Evolutionary conservation across 2,329 filamentous ascomycete species (phyloP).

Genomic region (Pochonia chlamydosporia): DNA sequence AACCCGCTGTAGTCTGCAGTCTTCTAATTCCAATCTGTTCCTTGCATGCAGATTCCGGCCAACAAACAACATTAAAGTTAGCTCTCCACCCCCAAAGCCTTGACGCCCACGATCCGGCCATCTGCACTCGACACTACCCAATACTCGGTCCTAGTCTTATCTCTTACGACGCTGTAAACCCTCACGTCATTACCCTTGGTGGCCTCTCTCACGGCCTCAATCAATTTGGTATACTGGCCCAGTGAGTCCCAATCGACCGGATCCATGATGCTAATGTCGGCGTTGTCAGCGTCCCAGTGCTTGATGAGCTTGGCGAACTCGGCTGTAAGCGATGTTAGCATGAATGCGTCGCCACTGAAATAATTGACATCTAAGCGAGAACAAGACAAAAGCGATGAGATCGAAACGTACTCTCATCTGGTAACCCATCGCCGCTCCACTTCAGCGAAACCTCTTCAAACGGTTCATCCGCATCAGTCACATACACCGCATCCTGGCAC

Average conservation of each 20-base stretch:
- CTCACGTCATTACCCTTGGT: conserved; percentile 61
- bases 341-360: background rate
- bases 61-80: too few relatives aligned
- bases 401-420: conserved; percentile 51
- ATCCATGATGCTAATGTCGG: conserved; percentile 59
- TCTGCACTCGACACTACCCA: conserved; percentile 66
- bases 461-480: conserved; percentile 79
- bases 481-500: conserved; percentile 56
- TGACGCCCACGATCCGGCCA: conserved; percentile 66
- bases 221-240: conserved; percentile 62
- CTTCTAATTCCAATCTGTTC: too few relatives aligned
- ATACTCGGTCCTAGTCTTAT: conserved; percentile 65
- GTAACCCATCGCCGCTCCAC: conserved; percentile 49
- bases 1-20: too few relatives aligned
- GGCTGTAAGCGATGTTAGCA: conserved; percentile 36
- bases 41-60: too few relatives aligned
- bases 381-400: background rate
- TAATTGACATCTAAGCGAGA: background rate
- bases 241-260: conserved; percentile 67
- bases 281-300: conserved; percentile 45
- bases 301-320: conserved; percentile 65
- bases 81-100: conserved; percentile 69
- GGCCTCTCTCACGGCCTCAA: conserved; percentile 63
- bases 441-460: conserved; percentile 71
- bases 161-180: conserved; percentile 65